Percentiles rank a stretch among this genome's conserved stretches.
phyloP scores from a whole-genome alignment of 2,329 filamentous ascomycete species.

The Penicillium hordei region DNA sequence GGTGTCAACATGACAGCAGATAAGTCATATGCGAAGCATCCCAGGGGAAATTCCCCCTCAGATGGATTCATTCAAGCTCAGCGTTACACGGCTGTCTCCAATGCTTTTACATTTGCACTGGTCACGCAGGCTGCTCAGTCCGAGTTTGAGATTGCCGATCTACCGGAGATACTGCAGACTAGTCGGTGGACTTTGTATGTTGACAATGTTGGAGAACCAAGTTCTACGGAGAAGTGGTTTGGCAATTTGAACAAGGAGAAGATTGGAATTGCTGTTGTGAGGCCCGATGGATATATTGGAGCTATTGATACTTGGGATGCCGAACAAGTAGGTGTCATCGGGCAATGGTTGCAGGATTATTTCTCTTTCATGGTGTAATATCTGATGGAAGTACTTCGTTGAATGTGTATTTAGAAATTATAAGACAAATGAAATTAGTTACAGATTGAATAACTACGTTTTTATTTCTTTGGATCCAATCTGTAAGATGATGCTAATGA shows the following conservation, averaged over 20 bases:
- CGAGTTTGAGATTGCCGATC: conserved; percentile 64
- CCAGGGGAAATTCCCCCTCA: conserved; percentile 56
- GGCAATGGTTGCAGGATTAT: conserved; percentile 52
- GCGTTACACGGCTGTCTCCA: conserved; percentile 67
- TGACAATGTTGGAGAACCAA: conserved; percentile 59
- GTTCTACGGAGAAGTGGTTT: conserved; percentile 69
- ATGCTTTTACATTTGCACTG: conserved; percentile 67
- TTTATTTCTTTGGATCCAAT: no score
- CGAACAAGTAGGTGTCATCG: conserved; percentile 37
- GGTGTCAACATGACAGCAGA: conserved; percentile 60
- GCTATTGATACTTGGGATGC: conserved; percentile 52
- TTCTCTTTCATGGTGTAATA: conserved; percentile 34
- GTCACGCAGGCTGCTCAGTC: conserved; percentile 66
- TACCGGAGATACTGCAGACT: conserved; percentile 62
- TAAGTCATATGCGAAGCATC: conserved; percentile 61
- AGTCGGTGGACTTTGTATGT: conserved; percentile 73
- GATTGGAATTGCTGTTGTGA: conserved; percentile 65
- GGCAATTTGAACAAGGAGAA: conserved; percentile 58
- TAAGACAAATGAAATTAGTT: not conserved
- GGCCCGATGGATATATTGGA: conserved; percentile 73
- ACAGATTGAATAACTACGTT: no score
- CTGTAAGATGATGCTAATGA: no score
- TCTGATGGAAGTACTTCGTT: not conserved
- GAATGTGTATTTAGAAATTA: not conserved
- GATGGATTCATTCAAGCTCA: conserved; percentile 68